A percentile compares a stretch with the other conserved stretches of the same genome.
phyloP scores from a whole-genome alignment of 1,139 yeast species.

The Sugiyamaella paludigena region DNA sequence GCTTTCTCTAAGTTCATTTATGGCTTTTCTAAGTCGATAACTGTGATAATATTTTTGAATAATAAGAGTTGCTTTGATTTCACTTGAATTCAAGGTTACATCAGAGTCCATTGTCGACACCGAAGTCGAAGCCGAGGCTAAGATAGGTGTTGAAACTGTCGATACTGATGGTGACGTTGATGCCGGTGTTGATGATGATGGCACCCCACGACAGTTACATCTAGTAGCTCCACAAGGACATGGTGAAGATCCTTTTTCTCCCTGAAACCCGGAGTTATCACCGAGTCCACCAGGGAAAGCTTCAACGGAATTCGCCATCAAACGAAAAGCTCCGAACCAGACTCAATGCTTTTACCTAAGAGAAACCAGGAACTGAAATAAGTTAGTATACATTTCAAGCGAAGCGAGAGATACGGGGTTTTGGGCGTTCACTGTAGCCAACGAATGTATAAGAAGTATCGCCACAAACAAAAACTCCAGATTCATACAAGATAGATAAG shows the following conservation, averaged over 20 bases:
- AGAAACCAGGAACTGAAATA: too few relatives aligned
- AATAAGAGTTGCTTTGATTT: conserved; percentile 15
- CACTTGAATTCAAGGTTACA: not conserved
- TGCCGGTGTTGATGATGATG: not conserved
- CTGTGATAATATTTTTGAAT: conserved; percentile 23
- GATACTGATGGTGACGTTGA: too few relatives aligned
- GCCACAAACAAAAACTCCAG: too few relatives aligned
- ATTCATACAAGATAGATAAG: too few relatives aligned
- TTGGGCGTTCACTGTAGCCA: too few relatives aligned
- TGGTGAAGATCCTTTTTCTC: not conserved
- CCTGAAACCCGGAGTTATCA: conserved; percentile 3
- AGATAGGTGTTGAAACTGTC: too few relatives aligned
- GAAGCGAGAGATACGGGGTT: too few relatives aligned
- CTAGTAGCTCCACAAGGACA: conserved; percentile 7
- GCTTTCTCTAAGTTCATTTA: conserved; percentile 13
- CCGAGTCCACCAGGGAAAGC: conserved; percentile 10
- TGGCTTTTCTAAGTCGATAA: conserved; percentile 19
- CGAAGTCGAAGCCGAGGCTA: too few relatives aligned
- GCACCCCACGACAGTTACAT: not conserved
- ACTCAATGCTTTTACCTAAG: too few relatives aligned
- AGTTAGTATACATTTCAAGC: too few relatives aligned
- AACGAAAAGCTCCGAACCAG: not conserved
- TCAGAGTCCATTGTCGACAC: not conserved
- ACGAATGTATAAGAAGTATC: too few relatives aligned
- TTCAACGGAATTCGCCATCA: conserved; percentile 12